Evolutionary conservation across 2,329 filamentous ascomycete species (phyloP).

Genomic region (Phialophora verrucosa): DNA sequence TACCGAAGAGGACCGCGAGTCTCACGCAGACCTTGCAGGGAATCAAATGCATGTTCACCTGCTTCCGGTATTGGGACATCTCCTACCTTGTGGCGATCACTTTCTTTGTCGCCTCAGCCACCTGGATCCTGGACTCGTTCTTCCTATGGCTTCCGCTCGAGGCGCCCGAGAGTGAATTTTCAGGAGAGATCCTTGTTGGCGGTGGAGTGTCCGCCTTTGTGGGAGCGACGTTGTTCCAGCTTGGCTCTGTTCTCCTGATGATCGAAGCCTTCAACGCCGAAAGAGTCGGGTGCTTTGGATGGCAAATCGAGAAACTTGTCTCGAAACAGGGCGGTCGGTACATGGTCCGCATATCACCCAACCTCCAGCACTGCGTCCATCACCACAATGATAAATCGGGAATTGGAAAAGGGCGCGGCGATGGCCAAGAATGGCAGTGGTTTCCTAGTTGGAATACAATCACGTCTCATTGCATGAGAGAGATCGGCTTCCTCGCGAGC

Average conservation of each 20-base stretch:
- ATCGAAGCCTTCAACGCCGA: constrained; percentile 6
- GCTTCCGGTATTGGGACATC: neutral
- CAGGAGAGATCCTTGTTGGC: neutral
- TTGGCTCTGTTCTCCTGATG: constrained; percentile 2
- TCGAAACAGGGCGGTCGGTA: neutral
- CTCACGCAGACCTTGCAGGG: neutral
- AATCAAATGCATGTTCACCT: constrained; percentile 1
- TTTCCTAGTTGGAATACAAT: neutral
- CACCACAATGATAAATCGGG: constrained; percentile 3
- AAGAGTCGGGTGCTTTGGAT: constrained; percentile 1
- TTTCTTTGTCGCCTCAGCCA: neutral
- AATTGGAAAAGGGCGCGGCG: neutral
- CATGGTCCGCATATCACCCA: neutral
- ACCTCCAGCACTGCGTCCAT: neutral
- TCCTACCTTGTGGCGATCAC: constrained; percentile 3
- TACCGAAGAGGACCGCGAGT: neutral
- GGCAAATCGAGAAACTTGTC: constrained; percentile 1
- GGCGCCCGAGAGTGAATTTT: neutral
- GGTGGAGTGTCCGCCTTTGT: neutral
- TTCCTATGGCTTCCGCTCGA: neutral
- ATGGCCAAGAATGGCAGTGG: neutral
- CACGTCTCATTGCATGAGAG: neutral
- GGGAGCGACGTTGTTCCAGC: neutral
- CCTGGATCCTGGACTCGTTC: constrained; percentile 2
- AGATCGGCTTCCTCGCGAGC: neutral